Evolutionary conservation across 2,329 filamentous ascomycete genomes (phyloP), one percentile per base, ranked within the genome.

Genomic region (Mollisiaceae sp.): DNA sequence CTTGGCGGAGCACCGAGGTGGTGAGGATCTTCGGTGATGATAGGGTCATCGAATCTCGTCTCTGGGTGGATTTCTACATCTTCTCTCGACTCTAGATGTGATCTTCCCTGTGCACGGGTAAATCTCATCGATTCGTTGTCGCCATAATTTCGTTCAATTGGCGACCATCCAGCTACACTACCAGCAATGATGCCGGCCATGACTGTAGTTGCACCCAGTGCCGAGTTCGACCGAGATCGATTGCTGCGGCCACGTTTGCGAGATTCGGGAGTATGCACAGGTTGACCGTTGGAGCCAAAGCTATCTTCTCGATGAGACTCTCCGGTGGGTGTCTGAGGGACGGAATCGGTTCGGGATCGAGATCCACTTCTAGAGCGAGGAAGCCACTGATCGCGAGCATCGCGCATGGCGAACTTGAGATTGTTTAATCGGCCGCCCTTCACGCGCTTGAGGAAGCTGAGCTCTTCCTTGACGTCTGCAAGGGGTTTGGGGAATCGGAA

Each of bases 141-240:
- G 20, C 63, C 66, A 59, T 72, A 69, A 58, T 77, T 79, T 9
- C 85, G 89, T 87, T 66, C 90, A 90, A 79, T 89, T 0, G 91
- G 91, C 57, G 90, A 91, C 91, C 91, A 94, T 36, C 89, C 90
- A 15, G 88, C 90, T 39, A 94, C 86, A 73, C 89, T 90, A 52
- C 90, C 91, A 9, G 91, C 91, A 59, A 94, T 87, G 65, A 94
- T 89, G 67, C 91, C 91, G n/a, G 91, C 90, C 91, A 93, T 93
- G 67, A 93, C 91, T 8, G 89, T 88, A 1, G 90, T 89, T 1
- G 91, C 89, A 12, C 89, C 91, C 12, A 94, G 82, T 1, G 90
- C 90, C 35, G 90, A 93, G 77, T 89, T 89, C 4, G 75, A 74
- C 64, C 88, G 81, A 63, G 87, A 88, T 66, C 88, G 82, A 72